Conservation (phyloP, 1,284 basidiomycete species). For the Termitomyces sp. region DNA sequence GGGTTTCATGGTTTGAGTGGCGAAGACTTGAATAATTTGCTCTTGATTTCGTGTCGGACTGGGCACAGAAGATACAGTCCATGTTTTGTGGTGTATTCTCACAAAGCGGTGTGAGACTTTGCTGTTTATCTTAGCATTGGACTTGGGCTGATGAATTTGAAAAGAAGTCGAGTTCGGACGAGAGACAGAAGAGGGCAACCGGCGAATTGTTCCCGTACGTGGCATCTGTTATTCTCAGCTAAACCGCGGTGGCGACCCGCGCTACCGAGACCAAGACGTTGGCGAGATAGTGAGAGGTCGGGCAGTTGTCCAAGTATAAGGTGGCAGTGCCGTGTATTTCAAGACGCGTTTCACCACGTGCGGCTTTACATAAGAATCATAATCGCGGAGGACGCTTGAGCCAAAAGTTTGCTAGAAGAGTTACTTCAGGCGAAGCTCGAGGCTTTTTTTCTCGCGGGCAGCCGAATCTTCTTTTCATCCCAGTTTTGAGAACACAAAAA, state of each 20-base stretch:
- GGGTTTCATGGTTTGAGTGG: conserved; percentile 1
- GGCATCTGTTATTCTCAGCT: conserved; percentile 1
- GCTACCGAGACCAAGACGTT: not conserved
- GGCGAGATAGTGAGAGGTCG: not conserved
- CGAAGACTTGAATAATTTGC: not conserved
- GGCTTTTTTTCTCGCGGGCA: not conserved
- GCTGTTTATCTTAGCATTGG: not conserved
- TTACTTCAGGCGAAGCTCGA: not conserved
- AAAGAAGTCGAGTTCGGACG: conserved; percentile 1
- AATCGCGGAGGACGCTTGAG: not conserved
- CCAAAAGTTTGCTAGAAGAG: not conserved
- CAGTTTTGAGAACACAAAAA: not conserved
- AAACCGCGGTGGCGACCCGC: not conserved
- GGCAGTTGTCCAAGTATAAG: not conserved
- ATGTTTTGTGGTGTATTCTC: conserved; percentile 14
- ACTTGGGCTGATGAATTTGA: conserved; percentile 1
- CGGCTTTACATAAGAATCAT: not conserved
- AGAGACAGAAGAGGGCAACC: conserved; percentile 1
- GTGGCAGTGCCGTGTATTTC: not conserved
- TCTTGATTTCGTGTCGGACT: not conserved
- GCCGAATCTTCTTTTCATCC: not conserved
- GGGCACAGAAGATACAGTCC: not conserved
- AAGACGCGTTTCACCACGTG: not conserved
- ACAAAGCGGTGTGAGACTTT: conserved; percentile 15
- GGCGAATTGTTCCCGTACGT: not conserved